Evolutionary conservation across 1,284 basidiomycete species (phyloP).

Genomic region (Inonotus obliquus): DNA sequence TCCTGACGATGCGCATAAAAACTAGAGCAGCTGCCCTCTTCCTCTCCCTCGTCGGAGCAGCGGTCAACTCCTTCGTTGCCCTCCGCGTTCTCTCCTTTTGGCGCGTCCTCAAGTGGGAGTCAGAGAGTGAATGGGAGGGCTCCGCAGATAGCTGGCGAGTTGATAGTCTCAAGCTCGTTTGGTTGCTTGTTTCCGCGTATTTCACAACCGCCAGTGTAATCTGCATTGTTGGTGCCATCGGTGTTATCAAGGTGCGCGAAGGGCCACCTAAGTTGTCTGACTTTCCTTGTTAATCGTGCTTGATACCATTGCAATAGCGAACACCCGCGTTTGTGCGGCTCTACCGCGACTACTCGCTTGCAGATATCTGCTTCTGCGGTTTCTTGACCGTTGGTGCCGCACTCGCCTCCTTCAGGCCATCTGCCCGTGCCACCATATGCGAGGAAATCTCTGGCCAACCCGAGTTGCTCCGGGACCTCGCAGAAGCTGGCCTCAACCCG

Average conservation of each 20-base stretch:
- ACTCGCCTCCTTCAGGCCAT: conserved; percentile 51
- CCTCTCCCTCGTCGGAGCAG: conserved; percentile 50
- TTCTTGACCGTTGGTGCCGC: conserved; percentile 50
- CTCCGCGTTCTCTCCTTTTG: conserved; percentile 51
- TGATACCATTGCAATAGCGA: conserved; percentile 36
- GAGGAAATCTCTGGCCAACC: conserved; percentile 70
- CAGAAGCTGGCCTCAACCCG: conserved; percentile 63
- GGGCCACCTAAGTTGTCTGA: background rate
- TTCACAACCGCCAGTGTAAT: conserved; percentile 59
- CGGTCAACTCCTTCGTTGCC: conserved; percentile 51
- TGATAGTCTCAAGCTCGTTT: conserved; percentile 59
- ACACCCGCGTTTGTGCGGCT: conserved; percentile 52
- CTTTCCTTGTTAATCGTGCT: conserved; percentile 9
- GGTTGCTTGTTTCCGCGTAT: conserved; percentile 60
- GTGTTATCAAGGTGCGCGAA: conserved; percentile 55
- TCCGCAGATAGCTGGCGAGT: conserved; percentile 51
- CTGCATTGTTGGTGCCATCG: conserved; percentile 57
- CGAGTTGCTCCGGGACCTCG: conserved; percentile 64
- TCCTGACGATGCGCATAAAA: conserved; percentile 11
- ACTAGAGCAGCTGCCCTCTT: conserved; percentile 49
- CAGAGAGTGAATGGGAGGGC: conserved; percentile 69
- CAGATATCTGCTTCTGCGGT: conserved; percentile 63
- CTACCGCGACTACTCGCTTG: conserved; percentile 69
- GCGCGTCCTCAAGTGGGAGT: conserved; percentile 61
- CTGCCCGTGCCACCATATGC: conserved; percentile 55